Percentiles rank a stretch among this genome's conserved stretches.
Evolutionary conservation across 2,329 filamentous ascomycete genomes (phyloP).

Genomic region (Nigrospora osmanthi): DNA sequence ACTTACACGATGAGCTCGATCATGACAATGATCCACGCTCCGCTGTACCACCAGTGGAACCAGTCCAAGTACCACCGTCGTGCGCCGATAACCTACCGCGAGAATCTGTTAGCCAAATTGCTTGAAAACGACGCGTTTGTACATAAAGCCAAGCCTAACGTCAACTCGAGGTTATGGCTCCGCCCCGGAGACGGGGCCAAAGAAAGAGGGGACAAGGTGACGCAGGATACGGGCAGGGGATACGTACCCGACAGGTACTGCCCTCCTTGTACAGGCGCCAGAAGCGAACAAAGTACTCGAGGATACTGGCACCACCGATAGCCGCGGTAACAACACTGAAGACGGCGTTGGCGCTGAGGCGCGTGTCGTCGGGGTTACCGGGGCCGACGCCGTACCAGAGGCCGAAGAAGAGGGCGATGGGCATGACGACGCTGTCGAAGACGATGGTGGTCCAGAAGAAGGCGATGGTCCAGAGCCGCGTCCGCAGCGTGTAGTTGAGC

Average conservation of each 20-base stretch:
- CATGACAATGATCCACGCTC: constrained; percentile 48
- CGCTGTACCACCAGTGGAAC: constrained; percentile 49
- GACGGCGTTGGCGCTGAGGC: constrained; percentile 15
- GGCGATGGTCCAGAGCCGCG: constrained; percentile 42
- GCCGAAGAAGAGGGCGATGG: constrained; percentile 51
- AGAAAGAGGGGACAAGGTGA: too few species aligned
- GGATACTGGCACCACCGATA: constrained; percentile 41
- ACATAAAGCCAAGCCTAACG: too few species aligned
- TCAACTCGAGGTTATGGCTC: too few species aligned
- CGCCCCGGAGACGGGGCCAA: too few species aligned
- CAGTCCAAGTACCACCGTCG: constrained; percentile 35
- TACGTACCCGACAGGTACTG: constrained; percentile 45
- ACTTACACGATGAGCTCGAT: constrained; percentile 41
- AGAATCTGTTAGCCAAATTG: not conserved
- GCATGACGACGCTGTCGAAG: constrained; percentile 49
- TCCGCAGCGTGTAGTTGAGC: constrained; percentile 8
- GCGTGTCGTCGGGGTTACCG: constrained; percentile 22
- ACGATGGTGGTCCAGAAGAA: constrained; percentile 53
- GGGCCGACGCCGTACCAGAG: constrained; percentile 40
- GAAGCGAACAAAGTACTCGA: constrained; percentile 42
- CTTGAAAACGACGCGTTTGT: too few species aligned
- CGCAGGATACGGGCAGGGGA: constrained; percentile 20
- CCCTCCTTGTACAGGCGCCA: constrained; percentile 44
- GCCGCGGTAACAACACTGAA: constrained; percentile 44
- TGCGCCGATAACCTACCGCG: constrained; percentile 9